Percentiles rank a stretch among this genome's conserved stretches.
phyloP scores from a whole-genome alignment of 1,284 basidiomycete genomes.

The Apiotrichum sp. region DNA sequence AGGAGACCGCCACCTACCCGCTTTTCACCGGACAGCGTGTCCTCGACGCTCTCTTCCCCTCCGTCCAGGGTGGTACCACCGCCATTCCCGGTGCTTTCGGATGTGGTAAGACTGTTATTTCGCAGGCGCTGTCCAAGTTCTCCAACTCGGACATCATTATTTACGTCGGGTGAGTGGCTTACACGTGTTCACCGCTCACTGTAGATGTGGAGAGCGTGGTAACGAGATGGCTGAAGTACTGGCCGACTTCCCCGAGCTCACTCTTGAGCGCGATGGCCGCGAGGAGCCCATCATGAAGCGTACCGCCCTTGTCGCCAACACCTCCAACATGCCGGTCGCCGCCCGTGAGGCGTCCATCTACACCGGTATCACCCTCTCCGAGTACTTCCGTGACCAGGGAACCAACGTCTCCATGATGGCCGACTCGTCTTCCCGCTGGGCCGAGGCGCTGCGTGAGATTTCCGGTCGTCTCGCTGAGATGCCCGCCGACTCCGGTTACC shows the following conservation, averaged over 20 bases:
- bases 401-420: constrained; percentile 99
- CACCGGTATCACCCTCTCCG: constrained; percentile 97
- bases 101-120: constrained; percentile 96
- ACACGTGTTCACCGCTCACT: not conserved
- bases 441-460: constrained; percentile 97
- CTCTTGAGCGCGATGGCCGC: constrained; percentile 79
- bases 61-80: constrained; percentile 97
- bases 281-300: constrained; percentile 99
- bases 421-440: constrained; percentile 98
- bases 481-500: constrained; percentile 99
- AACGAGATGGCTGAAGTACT: constrained; percentile 91
- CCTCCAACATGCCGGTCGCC: constrained; percentile 99
- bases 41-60: constrained; percentile 95
- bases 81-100: constrained; percentile 99
- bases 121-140: constrained; percentile 93
- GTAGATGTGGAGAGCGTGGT: constrained; percentile 18
- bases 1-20: constrained; percentile 87
- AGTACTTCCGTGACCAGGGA: constrained; percentile 99
- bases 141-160: constrained; percentile 99
- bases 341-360: constrained; percentile 99
- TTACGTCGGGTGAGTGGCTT: constrained; percentile 81
- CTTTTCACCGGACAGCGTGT: constrained; percentile 96
- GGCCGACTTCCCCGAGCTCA: constrained; percentile 93
- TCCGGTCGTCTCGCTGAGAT: constrained; percentile 99
- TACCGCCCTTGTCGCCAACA: constrained; percentile 97